phyloP scores from a whole-genome alignment of 2,329 filamentous ascomycete genomes.

The Ophioceras dolichostomum region DNA sequence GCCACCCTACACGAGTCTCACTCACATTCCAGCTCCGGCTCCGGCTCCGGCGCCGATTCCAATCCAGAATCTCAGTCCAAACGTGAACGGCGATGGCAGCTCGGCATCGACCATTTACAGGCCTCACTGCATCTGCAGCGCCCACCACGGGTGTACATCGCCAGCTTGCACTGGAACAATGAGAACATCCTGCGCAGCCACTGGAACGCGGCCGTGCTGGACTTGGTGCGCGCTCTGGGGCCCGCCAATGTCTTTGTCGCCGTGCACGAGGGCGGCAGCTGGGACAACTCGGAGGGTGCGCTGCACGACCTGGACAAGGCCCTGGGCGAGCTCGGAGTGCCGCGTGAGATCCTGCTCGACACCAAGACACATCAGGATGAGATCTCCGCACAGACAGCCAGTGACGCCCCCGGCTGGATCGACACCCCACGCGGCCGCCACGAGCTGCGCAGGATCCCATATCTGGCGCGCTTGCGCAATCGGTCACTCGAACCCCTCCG shows the following conservation, averaged over 20 bases:
- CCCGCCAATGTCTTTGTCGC: constrained; percentile 51
- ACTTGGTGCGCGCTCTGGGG: constrained; percentile 43
- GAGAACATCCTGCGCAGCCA: constrained; percentile 43
- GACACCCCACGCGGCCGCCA: constrained; percentile 34
- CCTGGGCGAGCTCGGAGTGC: constrained; percentile 37
- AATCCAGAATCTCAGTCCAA: background rate
- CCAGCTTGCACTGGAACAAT: constrained; percentile 56
- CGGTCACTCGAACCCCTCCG: constrained; percentile 45
- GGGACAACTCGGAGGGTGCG: constrained; percentile 52
- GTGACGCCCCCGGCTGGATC: constrained; percentile 44
- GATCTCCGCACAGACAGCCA: constrained; percentile 26
- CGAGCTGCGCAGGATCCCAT: constrained; percentile 54
- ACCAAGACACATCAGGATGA: constrained; percentile 44
- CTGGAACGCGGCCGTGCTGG: constrained; percentile 47
- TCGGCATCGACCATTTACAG: background rate
- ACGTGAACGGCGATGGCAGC: constrained; percentile 1
- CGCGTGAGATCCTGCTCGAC: constrained; percentile 1
- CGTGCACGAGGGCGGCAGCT: constrained; percentile 56
- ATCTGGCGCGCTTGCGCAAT: constrained; percentile 53
- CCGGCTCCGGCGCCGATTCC: background rate
- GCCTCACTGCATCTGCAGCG: constrained; percentile 1
- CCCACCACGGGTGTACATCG: constrained; percentile 41
- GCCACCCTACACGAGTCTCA: no score
- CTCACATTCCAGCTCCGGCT: background rate
- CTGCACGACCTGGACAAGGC: constrained; percentile 41